A percentile compares a stretch with the other conserved stretches of the same genome.
Conservation (phyloP, 2,329 filamentous ascomycete genomes). For the Ophiostoma pallidulum region DNA sequence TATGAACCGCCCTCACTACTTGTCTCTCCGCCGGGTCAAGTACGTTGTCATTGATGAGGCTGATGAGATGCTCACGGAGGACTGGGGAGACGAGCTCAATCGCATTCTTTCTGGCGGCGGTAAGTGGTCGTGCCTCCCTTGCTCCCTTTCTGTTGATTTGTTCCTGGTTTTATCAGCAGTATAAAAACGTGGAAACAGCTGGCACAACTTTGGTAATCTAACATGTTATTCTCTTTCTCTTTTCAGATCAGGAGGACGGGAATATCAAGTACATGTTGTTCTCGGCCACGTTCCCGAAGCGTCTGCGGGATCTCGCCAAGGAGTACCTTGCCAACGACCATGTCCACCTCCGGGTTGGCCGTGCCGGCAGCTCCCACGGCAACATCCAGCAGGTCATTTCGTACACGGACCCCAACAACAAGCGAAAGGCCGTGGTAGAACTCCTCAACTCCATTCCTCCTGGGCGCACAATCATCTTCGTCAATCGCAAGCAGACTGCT, state of each 20-base stretch:
- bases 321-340: slow-evolving; percentile 65
- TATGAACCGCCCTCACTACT: slow-evolving; percentile 57
- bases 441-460: slow-evolving; percentile 62
- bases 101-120: slow-evolving; percentile 73
- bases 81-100: slow-evolving; percentile 69
- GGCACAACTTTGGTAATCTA: no score
- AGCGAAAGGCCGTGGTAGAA: slow-evolving; percentile 62
- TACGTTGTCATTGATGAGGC: slow-evolving; percentile 87
- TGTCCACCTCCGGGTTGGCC: slow-evolving; percentile 76
- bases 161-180: no score
- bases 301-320: slow-evolving; percentile 64
- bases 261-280: slow-evolving; percentile 70
- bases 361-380: slow-evolving; percentile 68
- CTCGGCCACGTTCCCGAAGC: slow-evolving; percentile 86
- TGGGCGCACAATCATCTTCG: slow-evolving; percentile 78
- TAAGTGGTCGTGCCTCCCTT: no score
- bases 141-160: no score
- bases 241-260: slow-evolving; percentile 61
- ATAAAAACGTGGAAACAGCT: no score
- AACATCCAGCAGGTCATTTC: slow-evolving; percentile 77
- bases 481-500: slow-evolving; percentile 67
- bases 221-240: slow-evolving; percentile 12
- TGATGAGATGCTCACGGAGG: slow-evolving; percentile 75
- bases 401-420: slow-evolving; percentile 53
- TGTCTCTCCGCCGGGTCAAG: slow-evolving; percentile 68